Evolutionary conservation across 768 basidiomycete genomes (phyloP).

Genomic region (Trametes coccinea): DNA sequence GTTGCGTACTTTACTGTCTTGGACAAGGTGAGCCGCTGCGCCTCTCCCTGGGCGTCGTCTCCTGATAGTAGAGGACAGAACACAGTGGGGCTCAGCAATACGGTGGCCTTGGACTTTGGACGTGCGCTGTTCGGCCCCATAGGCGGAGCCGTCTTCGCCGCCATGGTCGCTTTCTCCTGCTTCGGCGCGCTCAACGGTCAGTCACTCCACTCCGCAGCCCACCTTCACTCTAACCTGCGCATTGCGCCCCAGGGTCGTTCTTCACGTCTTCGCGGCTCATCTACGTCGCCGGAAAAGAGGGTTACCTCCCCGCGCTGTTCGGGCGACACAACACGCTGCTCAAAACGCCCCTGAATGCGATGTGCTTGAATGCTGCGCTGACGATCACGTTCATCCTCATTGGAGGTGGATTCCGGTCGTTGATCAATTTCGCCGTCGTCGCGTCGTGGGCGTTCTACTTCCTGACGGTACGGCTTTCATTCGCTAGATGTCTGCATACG

Average conservation of each 20-base stretch:
- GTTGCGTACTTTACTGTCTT: slow-evolving; percentile 91
- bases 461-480: slow-evolving; percentile 57
- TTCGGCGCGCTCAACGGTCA: slow-evolving; percentile 91
- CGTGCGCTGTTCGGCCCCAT: slow-evolving; percentile 79
- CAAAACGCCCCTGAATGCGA: slow-evolving; percentile 87
- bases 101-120: slow-evolving; percentile 91
- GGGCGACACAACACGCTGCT: slow-evolving; percentile 71
- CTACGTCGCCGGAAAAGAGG: slow-evolving; percentile 85
- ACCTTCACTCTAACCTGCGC: background rate
- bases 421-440: slow-evolving; percentile 89
- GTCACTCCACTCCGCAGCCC: background rate
- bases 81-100: slow-evolving; percentile 78
- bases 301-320: slow-evolving; percentile 84
- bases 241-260: slow-evolving; percentile 50
- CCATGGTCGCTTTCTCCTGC: slow-evolving; percentile 91
- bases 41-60: too few species aligned
- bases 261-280: slow-evolving; percentile 84
- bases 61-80: slow-evolving; percentile 34
- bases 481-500: background rate
- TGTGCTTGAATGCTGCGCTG: slow-evolving; percentile 72
- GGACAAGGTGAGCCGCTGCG: slow-evolving; percentile 56
- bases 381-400: slow-evolving; percentile 79
- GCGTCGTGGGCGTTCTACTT: slow-evolving; percentile 89
- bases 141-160: slow-evolving; percentile 86
- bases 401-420: slow-evolving; percentile 85